Evolutionary conservation across 108 stramenopile species (phyloP).

Genomic region (Skeletonema potamos): DNA sequence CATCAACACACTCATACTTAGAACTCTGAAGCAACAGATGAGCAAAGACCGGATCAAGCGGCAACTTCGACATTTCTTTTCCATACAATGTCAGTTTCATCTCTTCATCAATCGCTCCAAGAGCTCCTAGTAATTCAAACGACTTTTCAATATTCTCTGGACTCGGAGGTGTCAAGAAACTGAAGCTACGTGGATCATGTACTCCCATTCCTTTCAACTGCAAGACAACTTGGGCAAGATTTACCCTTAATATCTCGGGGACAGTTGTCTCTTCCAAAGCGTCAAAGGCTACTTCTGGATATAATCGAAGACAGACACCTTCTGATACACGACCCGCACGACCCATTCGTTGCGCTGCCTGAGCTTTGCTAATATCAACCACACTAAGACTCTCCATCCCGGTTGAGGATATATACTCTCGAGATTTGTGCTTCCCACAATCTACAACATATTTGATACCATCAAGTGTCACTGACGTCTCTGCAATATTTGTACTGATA

Average conservation of each 20-base stretch:
- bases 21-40: conserved; percentile 73
- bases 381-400: conserved; percentile 85
- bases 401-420: conserved; percentile 68
- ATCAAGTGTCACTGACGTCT: conserved; percentile 96
- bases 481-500: conserved; percentile 95
- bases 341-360: conserved; percentile 78
- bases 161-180: conserved; percentile 81
- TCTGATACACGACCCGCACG: conserved; percentile 77
- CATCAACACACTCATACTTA: conserved; percentile 80
- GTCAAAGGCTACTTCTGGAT: conserved; percentile 74
- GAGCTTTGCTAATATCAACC: conserved; percentile 72
- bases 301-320: conserved; percentile 82
- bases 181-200: conserved; percentile 81
- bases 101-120: conserved; percentile 66
- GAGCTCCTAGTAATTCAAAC: conserved; percentile 56
- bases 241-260: conserved; percentile 91
- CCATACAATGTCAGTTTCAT: conserved; percentile 76
- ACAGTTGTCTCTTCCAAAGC: conserved; percentile 53
- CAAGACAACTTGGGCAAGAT: conserved; percentile 76
- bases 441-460: conserved; percentile 95
- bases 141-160: conserved; percentile 56
- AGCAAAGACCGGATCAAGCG: conserved; percentile 77
- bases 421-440: conserved; percentile 84
- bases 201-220: conserved; percentile 95
- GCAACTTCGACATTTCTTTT: conserved; percentile 73